Percentiles rank a stretch among this genome's conserved stretches.
These are phyloP conservation scores for Craterostigma plantagineum DNA, from an alignment of 257 asterid genomes.

Conservation along the genomic window DNA sequence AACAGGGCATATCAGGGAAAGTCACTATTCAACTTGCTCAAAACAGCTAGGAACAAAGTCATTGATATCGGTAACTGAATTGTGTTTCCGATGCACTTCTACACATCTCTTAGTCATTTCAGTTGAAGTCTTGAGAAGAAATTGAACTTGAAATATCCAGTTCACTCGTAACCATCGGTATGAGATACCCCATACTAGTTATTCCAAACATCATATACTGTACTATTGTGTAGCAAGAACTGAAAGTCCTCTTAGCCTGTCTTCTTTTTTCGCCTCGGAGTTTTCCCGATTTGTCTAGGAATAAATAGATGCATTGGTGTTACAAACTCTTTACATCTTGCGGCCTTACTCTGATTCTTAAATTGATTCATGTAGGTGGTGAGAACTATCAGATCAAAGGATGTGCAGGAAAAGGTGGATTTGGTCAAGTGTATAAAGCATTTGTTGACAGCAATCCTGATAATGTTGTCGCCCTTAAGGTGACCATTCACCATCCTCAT, in stretches of 20 bases:
- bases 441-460: slow-evolving; percentile 51
- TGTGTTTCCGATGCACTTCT: too few relatives aligned
- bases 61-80: slow-evolving; percentile 51
- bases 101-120: too few relatives aligned
- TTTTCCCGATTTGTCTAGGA: not conserved
- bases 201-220: too few relatives aligned
- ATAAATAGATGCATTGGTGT: slow-evolving; percentile 2
- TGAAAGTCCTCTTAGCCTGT: too few relatives aligned
- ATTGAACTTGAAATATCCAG: too few relatives aligned
- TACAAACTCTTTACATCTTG: slow-evolving; percentile 4
- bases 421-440: slow-evolving; percentile 94
- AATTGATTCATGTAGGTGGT: slow-evolving; percentile 41
- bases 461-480: slow-evolving; percentile 85
- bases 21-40: slow-evolving; percentile 51
- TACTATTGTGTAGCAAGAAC: too few relatives aligned
- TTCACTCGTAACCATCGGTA: too few relatives aligned
- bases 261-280: too few relatives aligned
- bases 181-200: too few relatives aligned
- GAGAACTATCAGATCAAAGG: slow-evolving; percentile 89
- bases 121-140: too few relatives aligned
- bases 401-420: slow-evolving; percentile 98
- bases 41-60: slow-evolving; percentile 54
- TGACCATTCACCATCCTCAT: slow-evolving; percentile 8
- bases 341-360: slow-evolving; percentile 8
- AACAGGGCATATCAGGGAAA: slow-evolving; percentile 71